These are phyloP conservation scores for Gossypium rotundifolium DNA, from an alignment of 345 rosid species.

Conservation along the genomic window DNA sequence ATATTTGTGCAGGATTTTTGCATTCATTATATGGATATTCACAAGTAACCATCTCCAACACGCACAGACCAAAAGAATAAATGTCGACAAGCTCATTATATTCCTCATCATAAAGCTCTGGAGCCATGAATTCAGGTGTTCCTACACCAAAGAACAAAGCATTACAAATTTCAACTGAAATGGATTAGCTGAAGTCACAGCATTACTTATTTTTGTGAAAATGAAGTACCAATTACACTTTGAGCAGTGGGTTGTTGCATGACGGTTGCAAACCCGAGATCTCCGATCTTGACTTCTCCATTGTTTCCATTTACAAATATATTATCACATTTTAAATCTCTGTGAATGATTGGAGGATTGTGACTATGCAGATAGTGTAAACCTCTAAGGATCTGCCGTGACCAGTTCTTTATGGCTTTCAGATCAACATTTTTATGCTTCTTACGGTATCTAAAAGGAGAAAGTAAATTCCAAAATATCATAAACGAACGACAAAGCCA, in stretches of 20 bases:
- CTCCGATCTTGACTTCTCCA: slow-evolving; percentile 59
- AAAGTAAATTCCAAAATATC: not conserved
- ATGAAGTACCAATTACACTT: slow-evolving; percentile 38
- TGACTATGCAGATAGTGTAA: slow-evolving; percentile 44
- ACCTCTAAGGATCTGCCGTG: slow-evolving; percentile 49
- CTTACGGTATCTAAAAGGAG: slow-evolving; percentile 32
- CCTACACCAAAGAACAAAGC: slow-evolving; percentile 29
- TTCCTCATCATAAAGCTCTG: slow-evolving; percentile 83
- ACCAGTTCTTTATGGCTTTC: slow-evolving; percentile 57
- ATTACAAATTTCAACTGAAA: not conserved
- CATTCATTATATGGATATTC: slow-evolving; percentile 80
- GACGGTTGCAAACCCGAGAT: slow-evolving; percentile 56
- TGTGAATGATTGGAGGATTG: slow-evolving; percentile 46
- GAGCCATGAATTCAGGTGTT: slow-evolving; percentile 94
- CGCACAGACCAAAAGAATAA: slow-evolving; percentile 88
- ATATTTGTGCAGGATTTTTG: slow-evolving; percentile 72
- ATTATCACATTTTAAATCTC: slow-evolving; percentile 59
- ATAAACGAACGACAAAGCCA: slow-evolving; percentile 10
- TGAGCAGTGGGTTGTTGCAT: slow-evolving; percentile 54
- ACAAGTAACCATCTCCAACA: slow-evolving; percentile 75
- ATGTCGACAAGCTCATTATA: slow-evolving; percentile 80
- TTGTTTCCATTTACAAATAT: slow-evolving; percentile 54
- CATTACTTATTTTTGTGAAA: not conserved
- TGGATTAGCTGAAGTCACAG: not conserved
- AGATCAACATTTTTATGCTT: slow-evolving; percentile 45